Evolutionary conservation across 2,329 filamentous ascomycete genomes (phyloP).

Genomic region (Tolypocladium ophioglossoides): DNA sequence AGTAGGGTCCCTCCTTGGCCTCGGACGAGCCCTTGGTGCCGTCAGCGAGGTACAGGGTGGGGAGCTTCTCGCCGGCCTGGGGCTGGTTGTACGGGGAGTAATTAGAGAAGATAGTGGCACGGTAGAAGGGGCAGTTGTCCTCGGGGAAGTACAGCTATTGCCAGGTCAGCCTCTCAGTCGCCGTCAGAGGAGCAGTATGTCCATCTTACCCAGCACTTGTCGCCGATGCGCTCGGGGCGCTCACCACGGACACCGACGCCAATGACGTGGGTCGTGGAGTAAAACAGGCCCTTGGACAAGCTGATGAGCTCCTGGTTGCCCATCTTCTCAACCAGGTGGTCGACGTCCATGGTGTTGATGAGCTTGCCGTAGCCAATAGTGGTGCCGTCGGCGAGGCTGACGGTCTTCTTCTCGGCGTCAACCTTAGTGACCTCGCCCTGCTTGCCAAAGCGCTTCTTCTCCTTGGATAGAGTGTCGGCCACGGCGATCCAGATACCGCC

Average conservation of each 20-base stretch:
- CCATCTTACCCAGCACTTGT: slow-evolving; percentile 86
- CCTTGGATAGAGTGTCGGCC: slow-evolving; percentile 79
- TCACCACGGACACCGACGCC: slow-evolving; percentile 88
- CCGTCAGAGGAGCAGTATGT: not conserved
- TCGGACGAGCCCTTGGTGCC: slow-evolving; percentile 69
- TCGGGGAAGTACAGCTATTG: slow-evolving; percentile 89
- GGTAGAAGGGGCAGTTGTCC: slow-evolving; percentile 98
- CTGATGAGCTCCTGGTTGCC: slow-evolving; percentile 73
- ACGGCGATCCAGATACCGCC: slow-evolving; percentile 99
- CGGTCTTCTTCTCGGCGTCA: slow-evolving; percentile 74
- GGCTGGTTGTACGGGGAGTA: slow-evolving; percentile 99
- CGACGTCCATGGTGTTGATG: slow-evolving; percentile 92
- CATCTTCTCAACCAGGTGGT: slow-evolving; percentile 79
- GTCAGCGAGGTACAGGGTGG: slow-evolving; percentile 75
- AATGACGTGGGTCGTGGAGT: slow-evolving; percentile 94
- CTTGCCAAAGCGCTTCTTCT: slow-evolving; percentile 86
- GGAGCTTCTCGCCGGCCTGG: slow-evolving; percentile 67
- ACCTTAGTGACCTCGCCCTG: slow-evolving; percentile 77
- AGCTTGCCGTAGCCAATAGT: slow-evolving; percentile 87
- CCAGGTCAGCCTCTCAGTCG: not conserved
- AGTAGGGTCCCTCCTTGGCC: slow-evolving; percentile 85
- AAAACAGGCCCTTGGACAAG: slow-evolving; percentile 86
- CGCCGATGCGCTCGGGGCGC: slow-evolving; percentile 90
- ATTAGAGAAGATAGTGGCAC: slow-evolving; percentile 99
- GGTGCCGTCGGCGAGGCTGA: slow-evolving; percentile 73